Evolutionary conservation across 2,329 filamentous ascomycete genomes (phyloP), one percentile per base, ranked within the genome.

Genomic region (Epichloe typhina): DNA sequence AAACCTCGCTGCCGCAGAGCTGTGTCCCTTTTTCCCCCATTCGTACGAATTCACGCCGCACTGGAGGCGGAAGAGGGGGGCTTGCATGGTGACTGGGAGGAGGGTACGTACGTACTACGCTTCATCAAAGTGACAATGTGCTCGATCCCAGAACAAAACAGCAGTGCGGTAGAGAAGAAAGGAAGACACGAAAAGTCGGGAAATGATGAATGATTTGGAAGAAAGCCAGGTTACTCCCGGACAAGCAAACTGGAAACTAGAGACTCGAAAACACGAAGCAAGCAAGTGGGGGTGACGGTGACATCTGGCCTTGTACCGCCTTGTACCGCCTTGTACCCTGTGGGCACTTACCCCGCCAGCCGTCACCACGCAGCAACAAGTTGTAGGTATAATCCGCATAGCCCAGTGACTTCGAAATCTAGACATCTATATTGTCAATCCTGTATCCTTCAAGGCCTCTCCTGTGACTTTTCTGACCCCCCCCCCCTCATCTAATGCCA

Each of bases 11-110:
- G 90, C 93, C 13, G 90, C 86, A 46, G 91, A 97, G 52, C 86
- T 79, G 55, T 79, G 79, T 61, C 93, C 93, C 63, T 7, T 89
- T 79, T 75, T 98, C 58, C 91, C 93, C 93, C 93, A 98, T 72
- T 96, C 93, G 66, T 98, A 98, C 69, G 90, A 96, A 70, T 97
- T 97, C 64, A 95, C 88, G 63, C 91, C 93, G 72, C 86, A 90
- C 67, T 86, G 83, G 57, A 97, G 81, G 59, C 88, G 82, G 65
- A 95, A 77, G 49, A 97, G 73, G 91, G 90, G 90, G 54, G 93
- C 80, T 64, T 86, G 85, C 77, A 90, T 73, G 39, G 52, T 43
- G 44, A 36, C 15, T 21, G 23, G 26, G 9, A 9, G 26, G 26
- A 9, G 26, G 26, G n/a, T n/a, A n/a, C n/a, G 26, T 4, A 31